Base-by-base conservation (phyloP, 768 basidiomycete species). In the Russula emetica region DNA sequence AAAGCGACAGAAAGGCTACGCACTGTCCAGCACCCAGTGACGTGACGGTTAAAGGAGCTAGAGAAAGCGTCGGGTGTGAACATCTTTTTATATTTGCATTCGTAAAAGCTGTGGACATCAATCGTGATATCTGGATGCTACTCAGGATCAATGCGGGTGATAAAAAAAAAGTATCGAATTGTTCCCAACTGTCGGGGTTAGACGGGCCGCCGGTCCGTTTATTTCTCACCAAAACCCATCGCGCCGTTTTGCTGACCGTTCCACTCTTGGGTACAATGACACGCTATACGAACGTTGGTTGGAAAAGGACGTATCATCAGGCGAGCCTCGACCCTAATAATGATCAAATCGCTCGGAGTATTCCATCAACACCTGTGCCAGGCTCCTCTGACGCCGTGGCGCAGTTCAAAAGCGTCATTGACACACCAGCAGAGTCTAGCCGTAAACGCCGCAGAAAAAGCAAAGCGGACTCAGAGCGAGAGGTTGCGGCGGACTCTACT, bases 241-340 rank as follows among this genome's bases (percentile, higher is more conserved):
- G 30, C 30, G 0, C 3, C 3, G 30, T 32, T 32, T 32, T 34
- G 36, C 13, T 13, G 36, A 36, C 3, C 11, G 13, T 36, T 40
- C n/a, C 38, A 32, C 28, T 36, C 36, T 13, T 36, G 36, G 36
- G 36, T 36, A 36, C 52, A n/a, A 91, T 92, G 90, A 90, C 90
- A 16, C 83, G 90, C 49, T 76, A 85, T 61, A 90, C 90, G 10
- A 85, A 83, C 68, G 80, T 91, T 72, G 86, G 85, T n/a, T 79
- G 81, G 58, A 92, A 92, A 72, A 77, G 90, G 55, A 86, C 84
- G 5, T 84, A 89, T 70, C 66, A 90, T 16, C 78, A 91, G 64
- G 86, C 88, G 16, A 84, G 82, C 0, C 83, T 87, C 67, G 69
- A 72, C 24, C 63, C 69, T 10, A 68, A 70, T 47, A 60, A 72